Evolutionary conservation across 2,329 filamentous ascomycete species (phyloP).

Genomic region (Arthrocladium fulminans): DNA sequence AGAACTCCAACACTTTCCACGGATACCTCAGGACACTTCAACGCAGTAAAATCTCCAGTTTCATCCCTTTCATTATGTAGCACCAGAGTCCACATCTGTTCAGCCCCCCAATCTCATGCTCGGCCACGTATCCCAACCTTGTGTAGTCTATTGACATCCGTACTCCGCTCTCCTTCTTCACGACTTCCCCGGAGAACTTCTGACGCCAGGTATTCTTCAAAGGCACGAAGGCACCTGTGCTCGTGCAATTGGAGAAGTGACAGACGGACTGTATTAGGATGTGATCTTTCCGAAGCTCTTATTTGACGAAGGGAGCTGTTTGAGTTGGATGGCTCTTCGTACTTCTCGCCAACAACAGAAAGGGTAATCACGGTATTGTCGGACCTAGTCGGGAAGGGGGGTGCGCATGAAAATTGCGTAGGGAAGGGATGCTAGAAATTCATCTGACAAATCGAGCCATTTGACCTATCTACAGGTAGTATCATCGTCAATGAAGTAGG

Average conservation of each 20-base stretch:
- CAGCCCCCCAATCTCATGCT: slow-evolving; percentile 31
- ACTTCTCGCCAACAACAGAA: slow-evolving; percentile 72
- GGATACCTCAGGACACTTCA: slow-evolving; percentile 20
- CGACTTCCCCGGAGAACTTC: slow-evolving; percentile 11
- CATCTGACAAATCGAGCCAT: background rate
- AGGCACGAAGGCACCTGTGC: slow-evolving; percentile 7
- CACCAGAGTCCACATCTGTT: slow-evolving; percentile 32
- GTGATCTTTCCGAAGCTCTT: slow-evolving; percentile 10
- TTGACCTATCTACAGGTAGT: background rate
- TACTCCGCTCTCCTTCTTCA: slow-evolving; percentile 14
- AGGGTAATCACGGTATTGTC: too few relatives aligned
- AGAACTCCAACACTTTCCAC: slow-evolving; percentile 14
- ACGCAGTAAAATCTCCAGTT: slow-evolving; percentile 34
- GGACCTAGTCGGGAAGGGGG: too few relatives aligned
- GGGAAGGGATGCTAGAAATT: slow-evolving; percentile 7
- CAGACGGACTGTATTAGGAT: slow-evolving; percentile 14
- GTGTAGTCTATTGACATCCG: slow-evolving; percentile 37
- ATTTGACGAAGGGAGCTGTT: slow-evolving; percentile 5
- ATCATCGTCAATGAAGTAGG: background rate
- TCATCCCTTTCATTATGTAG: slow-evolving; percentile 26
- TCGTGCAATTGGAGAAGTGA: slow-evolving; percentile 14
- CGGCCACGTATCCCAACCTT: slow-evolving; percentile 35
- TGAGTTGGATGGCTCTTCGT: slow-evolving; percentile 9
- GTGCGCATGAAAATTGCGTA: slow-evolving; percentile 46
- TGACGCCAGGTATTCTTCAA: slow-evolving; percentile 13